Conservation (phyloP, 495 filamentous ascomycete genomes). For the Aeminium ludgeri region DNA sequence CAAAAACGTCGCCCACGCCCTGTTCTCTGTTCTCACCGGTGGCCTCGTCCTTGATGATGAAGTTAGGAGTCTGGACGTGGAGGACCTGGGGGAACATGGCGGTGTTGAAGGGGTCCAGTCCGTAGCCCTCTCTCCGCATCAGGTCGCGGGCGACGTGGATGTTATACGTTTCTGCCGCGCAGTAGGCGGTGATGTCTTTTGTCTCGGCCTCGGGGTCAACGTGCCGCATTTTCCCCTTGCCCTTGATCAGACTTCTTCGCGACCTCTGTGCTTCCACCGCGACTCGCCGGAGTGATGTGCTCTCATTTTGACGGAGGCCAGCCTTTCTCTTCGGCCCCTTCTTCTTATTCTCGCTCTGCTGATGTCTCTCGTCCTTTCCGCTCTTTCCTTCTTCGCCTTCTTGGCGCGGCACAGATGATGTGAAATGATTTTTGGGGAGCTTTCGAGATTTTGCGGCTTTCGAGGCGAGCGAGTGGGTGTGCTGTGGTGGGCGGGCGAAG, state of each 20-base stretch:
- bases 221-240: constrained; percentile 20
- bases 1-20: constrained; percentile 66
- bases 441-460: not conserved
- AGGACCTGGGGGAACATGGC: constrained; percentile 49
- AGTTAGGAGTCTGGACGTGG: constrained; percentile 44
- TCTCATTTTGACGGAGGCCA: constrained; percentile 7
- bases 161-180: constrained; percentile 73
- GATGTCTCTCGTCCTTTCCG: not conserved
- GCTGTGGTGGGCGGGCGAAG: not conserved
- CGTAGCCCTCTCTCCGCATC: constrained; percentile 51
- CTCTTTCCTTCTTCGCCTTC: not conserved
- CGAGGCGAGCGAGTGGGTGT: constrained; percentile 1
- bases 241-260: constrained; percentile 19
- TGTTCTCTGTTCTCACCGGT: constrained; percentile 33
- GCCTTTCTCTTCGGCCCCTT: constrained; percentile 9
- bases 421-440: constrained; percentile 7
- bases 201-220: constrained; percentile 26
- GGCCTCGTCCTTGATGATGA: constrained; percentile 34
- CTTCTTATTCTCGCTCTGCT: not conserved
- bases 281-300: constrained; percentile 22
- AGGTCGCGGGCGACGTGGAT: constrained; percentile 53
- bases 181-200: constrained; percentile 55
- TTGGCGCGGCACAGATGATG: not conserved
- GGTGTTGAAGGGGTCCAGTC: constrained; percentile 43
- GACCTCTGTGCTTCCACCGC: constrained; percentile 26